A percentile compares a stretch with the other conserved stretches of the same genome.
phyloP scores from a whole-genome alignment of 2,329 filamentous ascomycete genomes.

The Amauroascus niger region DNA sequence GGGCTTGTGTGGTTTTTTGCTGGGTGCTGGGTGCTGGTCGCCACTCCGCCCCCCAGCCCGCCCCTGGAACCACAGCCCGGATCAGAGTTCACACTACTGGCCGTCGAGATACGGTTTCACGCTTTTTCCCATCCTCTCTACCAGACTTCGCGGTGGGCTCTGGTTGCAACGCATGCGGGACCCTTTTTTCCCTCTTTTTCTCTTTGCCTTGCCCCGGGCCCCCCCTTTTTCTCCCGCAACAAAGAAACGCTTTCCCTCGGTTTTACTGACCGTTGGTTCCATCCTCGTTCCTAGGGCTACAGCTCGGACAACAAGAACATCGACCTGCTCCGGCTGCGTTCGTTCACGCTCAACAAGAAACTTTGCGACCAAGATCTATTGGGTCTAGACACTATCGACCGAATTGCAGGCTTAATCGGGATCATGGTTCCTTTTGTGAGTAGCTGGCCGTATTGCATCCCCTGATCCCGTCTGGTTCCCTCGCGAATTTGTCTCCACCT shows the following conservation, averaged over 20 bases:
- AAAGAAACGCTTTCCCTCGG: too few species aligned
- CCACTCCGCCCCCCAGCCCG: background rate
- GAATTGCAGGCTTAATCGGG: slow-evolving; percentile 54
- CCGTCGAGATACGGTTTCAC: background rate
- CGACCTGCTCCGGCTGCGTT: slow-evolving; percentile 66
- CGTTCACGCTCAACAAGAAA: slow-evolving; percentile 62
- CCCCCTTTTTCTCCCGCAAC: background rate
- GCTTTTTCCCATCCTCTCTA: background rate
- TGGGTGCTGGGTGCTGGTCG: background rate
- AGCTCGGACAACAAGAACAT: slow-evolving; percentile 66
- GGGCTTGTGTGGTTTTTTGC: too few species aligned
- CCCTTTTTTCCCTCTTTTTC: too few species aligned
- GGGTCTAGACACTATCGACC: slow-evolving; percentile 52
- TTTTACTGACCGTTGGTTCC: slow-evolving; percentile 14
- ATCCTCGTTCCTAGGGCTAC: slow-evolving; percentile 52
- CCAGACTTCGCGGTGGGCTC: slow-evolving; percentile 1
- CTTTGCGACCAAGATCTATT: slow-evolving; percentile 58
- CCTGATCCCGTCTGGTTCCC: slow-evolving; percentile 15
- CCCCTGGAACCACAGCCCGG: slow-evolving; percentile 8
- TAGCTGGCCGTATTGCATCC: slow-evolving; percentile 15
- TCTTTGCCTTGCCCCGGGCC: too few species aligned
- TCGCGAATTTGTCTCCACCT: slow-evolving; percentile 6
- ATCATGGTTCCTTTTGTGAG: slow-evolving; percentile 73
- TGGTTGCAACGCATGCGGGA: slow-evolving; percentile 6
- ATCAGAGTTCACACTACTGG: slow-evolving; percentile 13